Evolutionary conservation across 306 rosid species (phyloP).

Genomic region (Cercis canadensis): DNA sequence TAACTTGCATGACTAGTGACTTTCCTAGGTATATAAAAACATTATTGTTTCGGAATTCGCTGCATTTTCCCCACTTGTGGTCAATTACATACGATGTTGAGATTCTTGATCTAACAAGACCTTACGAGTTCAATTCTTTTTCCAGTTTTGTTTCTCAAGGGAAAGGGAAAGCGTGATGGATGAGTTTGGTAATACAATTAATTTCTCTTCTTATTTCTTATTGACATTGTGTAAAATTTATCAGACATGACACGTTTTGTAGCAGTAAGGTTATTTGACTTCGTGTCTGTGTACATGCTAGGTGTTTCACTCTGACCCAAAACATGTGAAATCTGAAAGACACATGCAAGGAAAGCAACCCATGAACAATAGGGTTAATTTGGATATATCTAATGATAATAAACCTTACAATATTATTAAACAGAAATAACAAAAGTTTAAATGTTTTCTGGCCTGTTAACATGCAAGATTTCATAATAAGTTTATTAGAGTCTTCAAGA

Average conservation of each 20-base stretch:
- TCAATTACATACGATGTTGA: background rate
- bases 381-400: constrained; percentile 15
- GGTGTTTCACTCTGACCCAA: constrained; percentile 34
- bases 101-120: background rate
- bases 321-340: background rate
- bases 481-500: too few species aligned
- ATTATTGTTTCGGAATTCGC: too few species aligned
- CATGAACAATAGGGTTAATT: constrained; percentile 17
- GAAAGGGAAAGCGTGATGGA: background rate
- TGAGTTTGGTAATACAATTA: background rate
- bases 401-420: background rate
- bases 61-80: background rate
- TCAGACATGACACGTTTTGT: constrained; percentile 34
- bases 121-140: background rate
- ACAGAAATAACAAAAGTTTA: too few species aligned
- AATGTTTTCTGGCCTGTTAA: too few species aligned
- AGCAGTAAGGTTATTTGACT: background rate
- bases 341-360: constrained; percentile 30
- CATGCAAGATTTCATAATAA: too few species aligned
- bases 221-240: constrained; percentile 5
- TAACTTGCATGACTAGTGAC: background rate
- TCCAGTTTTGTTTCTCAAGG: background rate
- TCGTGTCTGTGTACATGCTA: constrained; percentile 29
- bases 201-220: background rate
- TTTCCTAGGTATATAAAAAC: constrained; percentile 10